Evolutionary conservation across 352 stramenopile genomes (phyloP).

Genomic region (Phytophthora uliginosa): DNA sequence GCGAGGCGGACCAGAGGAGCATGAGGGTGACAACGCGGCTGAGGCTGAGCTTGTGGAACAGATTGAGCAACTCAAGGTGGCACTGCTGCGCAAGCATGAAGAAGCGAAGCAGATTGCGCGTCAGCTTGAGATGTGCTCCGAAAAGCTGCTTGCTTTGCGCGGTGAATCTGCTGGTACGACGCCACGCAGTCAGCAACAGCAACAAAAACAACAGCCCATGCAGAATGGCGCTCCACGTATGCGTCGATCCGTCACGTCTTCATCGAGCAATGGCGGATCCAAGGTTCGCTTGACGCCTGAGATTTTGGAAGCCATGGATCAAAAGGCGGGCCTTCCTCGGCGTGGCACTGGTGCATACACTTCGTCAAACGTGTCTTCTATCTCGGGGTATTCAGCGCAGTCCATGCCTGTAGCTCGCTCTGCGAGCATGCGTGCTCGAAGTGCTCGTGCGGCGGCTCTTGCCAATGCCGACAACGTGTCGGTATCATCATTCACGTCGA

Average conservation of each 20-base stretch:
- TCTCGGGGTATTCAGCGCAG: slow-evolving; percentile 70
- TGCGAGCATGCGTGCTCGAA: slow-evolving; percentile 40
- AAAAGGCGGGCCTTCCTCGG: slow-evolving; percentile 56
- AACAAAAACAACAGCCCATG: slow-evolving; percentile 24
- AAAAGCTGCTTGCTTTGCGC: slow-evolving; percentile 60
- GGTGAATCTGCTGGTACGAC: slow-evolving; percentile 13
- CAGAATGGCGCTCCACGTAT: slow-evolving; percentile 23
- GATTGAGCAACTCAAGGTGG: slow-evolving; percentile 75
- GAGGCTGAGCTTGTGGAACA: slow-evolving; percentile 72
- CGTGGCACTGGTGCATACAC: slow-evolving; percentile 58
- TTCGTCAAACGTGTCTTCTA: slow-evolving; percentile 73
- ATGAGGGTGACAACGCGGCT: slow-evolving; percentile 15
- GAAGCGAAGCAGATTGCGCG: slow-evolving; percentile 76
- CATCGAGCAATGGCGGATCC: slow-evolving; percentile 28
- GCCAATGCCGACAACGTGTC: slow-evolving; percentile 61
- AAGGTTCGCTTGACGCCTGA: slow-evolving; percentile 69
- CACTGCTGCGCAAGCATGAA: slow-evolving; percentile 81
- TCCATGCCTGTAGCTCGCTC: slow-evolving; percentile 44
- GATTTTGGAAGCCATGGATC: slow-evolving; percentile 67
- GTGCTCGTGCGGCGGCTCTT: slow-evolving; percentile 36
- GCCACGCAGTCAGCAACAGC: slow-evolving; percentile 1
- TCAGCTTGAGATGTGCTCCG: slow-evolving; percentile 61
- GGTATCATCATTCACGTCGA: slow-evolving; percentile 67
- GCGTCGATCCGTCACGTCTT: slow-evolving; percentile 16
- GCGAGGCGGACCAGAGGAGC: slow-evolving; percentile 52